phyloP scores from a whole-genome alignment of 768 basidiomycete species.

The Melanogaster broomeanus region DNA sequence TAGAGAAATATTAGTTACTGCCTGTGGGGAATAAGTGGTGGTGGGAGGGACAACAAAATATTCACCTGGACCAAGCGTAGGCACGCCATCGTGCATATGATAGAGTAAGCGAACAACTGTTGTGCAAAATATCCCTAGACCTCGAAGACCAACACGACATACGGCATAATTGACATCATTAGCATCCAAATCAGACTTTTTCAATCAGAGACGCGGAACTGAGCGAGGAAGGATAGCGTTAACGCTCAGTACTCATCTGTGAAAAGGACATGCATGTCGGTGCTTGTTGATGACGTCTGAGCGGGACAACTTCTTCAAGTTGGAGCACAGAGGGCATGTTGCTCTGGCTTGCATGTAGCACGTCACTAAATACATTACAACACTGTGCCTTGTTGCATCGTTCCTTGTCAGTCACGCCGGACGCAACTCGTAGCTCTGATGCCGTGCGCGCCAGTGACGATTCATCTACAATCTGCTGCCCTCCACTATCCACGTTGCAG shows the following conservation, averaged over 20 bases:
- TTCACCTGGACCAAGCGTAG: too few species aligned
- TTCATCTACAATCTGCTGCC: constrained; percentile 26
- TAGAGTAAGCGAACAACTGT: too few species aligned
- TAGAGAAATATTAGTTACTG: too few species aligned
- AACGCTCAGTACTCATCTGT: constrained; percentile 14
- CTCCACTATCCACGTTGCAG: constrained; percentile 18
- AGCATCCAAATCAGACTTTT: too few species aligned
- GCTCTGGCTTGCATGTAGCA: constrained; percentile 30
- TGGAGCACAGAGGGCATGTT: constrained; percentile 27
- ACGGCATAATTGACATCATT: too few species aligned
- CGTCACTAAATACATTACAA: constrained; percentile 28
- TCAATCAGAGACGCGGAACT: neutral
- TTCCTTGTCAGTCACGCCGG: constrained; percentile 20
- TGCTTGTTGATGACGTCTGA: constrained; percentile 29
- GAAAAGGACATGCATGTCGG: constrained; percentile 23
- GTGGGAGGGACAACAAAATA: too few species aligned
- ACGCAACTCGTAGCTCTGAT: constrained; percentile 13
- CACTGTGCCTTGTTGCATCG: constrained; percentile 30
- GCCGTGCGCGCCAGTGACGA: constrained; percentile 24
- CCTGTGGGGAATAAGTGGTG: too few species aligned
- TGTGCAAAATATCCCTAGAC: too few species aligned
- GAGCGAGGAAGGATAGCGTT: neutral
- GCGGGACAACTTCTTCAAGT: constrained; percentile 28
- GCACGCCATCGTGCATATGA: too few species aligned
- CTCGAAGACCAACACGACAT: too few species aligned